Evolutionary conservation across 805 yeast species (phyloP), one percentile per base, ranked within the genome.

Genomic region (Isabelozyma rhagii): DNA sequence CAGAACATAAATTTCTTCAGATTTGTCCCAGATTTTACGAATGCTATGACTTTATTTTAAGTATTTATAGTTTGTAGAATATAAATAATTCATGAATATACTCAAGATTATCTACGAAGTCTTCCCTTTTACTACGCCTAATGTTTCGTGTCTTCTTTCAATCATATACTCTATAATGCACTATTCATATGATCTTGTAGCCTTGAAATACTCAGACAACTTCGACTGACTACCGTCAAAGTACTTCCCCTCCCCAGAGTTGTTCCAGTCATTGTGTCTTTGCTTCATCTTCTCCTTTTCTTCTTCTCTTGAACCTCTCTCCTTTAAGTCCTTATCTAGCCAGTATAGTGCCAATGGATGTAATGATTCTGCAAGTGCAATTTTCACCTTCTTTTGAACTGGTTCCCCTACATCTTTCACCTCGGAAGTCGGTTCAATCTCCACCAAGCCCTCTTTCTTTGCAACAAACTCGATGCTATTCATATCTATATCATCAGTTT

Each of bases 281-380:
- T 75, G 36, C 55, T 62, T 56, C 64, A 70, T 59, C 61, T 74
- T 59, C 17, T 47, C 45, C 57, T 65, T 63, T 43, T 72, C 75
- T 17, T 79, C 81, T 6, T 70, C 79, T 53, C 84, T 72, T 28
- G 72, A 73, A 27, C 87, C 93, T 51, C 89, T 73, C 52, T 64
- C 68, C 46, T 59, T 66, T 55, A 78, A 74, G 57, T 84, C 89
- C 1, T 68, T 64, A 21, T 68, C 56, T 21, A 88, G 69, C 96
- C 96, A 88, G 39, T 75, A 68, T 50, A 85, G 66, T 0, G 91
- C 92, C 47, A 88, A 65, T 3, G 96, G 96, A 62, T 88, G 90
- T 38, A 88, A 67, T 41, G 86, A 79, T 43, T 78, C 73, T 4
- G 79, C 72, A 25, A 73, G 66, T 10, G 72, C 66, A 10, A 83